A percentile compares a stretch with the other conserved stretches of the same genome.
These are phyloP conservation scores for Oehlia diaphana DNA, from an alignment of 192 early-diverging fungal species.

Conservation along the genomic window DNA sequence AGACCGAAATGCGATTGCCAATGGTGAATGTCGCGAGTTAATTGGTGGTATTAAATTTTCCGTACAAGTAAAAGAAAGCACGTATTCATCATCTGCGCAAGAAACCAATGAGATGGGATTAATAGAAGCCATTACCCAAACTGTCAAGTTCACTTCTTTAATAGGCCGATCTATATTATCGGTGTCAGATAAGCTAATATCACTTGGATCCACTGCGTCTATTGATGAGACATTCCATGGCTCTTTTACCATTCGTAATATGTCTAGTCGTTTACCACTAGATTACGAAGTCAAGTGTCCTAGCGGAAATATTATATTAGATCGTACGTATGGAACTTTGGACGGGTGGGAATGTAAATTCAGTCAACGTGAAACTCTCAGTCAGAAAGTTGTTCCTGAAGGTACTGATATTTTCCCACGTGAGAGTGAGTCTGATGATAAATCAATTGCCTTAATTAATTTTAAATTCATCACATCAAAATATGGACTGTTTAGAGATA, in stretches of 20 bases:
- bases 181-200: constrained; percentile 65
- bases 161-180: constrained; percentile 77
- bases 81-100: neutral
- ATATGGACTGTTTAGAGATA: constrained; percentile 63
- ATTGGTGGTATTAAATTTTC: constrained; percentile 83
- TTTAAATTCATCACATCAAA: constrained; percentile 57
- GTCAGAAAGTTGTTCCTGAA: neutral
- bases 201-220: constrained; percentile 60
- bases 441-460: constrained; percentile 49
- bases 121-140: constrained; percentile 64
- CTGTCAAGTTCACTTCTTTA: constrained; percentile 75
- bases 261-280: constrained; percentile 67
- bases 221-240: constrained; percentile 55
- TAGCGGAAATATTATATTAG: constrained; percentile 53
- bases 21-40: constrained; percentile 61
- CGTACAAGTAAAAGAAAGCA: constrained; percentile 53
- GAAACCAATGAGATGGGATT: constrained; percentile 34
- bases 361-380: neutral
- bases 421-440: constrained; percentile 28
- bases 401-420: neutral
- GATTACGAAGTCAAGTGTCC: constrained; percentile 60
- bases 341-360: constrained; percentile 44
- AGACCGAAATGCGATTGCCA: constrained; percentile 33
- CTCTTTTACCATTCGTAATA: constrained; percentile 68
- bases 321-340: constrained; percentile 50